Base-by-base conservation (phyloP, 257 asterid species). In the Prunella vulgaris region DNA sequence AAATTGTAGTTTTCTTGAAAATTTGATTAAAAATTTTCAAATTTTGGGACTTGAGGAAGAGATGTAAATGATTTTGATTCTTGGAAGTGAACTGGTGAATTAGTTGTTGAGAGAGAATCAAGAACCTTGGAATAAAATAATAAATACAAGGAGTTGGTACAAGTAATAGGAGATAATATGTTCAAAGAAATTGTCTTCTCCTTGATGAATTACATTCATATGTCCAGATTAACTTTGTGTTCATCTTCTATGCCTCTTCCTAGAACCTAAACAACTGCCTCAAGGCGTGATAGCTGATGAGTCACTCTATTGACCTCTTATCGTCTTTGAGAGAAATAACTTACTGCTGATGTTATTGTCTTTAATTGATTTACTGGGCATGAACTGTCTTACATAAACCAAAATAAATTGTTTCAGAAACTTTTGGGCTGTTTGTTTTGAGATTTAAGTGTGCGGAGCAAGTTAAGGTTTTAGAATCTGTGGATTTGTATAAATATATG, bases 11-110 rank as follows among this genome's bases (percentile, higher is more conserved):
- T 40, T 66, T 60, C 18, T 62, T 24, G 30, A 58, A n/a, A 27
- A 49, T 3, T 18, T 1, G 9, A 7, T 44, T 44, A 28, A 18
- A 10, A 10, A 1, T 20, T 37, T 18, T 46, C 21, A 17, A 38
- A n/a, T 59, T 53, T 60, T 14, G 46, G 67, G 60, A 71, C 17
- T 28, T 44, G 56, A 66, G 56, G 14, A 12, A 10, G 61, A 65
- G 58, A 61, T 35, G 60, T 52, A 25, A 12, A 13, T 27, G 64
- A 40, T 20, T 25, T 33, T 70, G 25, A 14, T n/a, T 40, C 53
- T 21, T 56, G 58, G 35, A 54, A 46, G 60, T 6, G 15, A 67
- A 20, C 54, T 25, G 38, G 48, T 38, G 51, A 62, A 14, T 13
- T 35, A 46, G 53, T 57, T 57, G 21, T 12, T 48, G n/a, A n/a